Evolutionary conservation across 2,329 filamentous ascomycete genomes (phyloP).

Genomic region (Ophiosphaerella narmari): DNA sequence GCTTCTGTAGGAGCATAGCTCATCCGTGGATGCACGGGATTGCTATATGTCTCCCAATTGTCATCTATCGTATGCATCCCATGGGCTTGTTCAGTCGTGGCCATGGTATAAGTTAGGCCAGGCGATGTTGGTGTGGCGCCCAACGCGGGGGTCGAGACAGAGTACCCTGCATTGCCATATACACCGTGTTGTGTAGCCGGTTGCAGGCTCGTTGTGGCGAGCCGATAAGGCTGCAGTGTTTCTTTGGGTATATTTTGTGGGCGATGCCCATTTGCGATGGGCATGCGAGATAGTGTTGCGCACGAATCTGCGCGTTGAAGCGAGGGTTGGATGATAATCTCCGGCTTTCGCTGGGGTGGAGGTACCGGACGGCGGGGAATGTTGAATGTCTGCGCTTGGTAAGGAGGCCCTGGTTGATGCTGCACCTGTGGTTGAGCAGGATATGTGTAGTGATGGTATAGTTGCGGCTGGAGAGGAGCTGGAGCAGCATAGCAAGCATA

Average conservation of each 20-base stretch:
- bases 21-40: constrained; percentile 1
- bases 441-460: constrained; percentile 7
- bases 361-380: constrained; percentile 37
- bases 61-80: constrained; percentile 27
- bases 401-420: constrained; percentile 17
- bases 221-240: constrained; percentile 17
- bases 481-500: constrained; percentile 27
- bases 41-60: constrained; percentile 34
- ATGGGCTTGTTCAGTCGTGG: constrained; percentile 3
- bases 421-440: constrained; percentile 12
- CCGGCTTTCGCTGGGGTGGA: constrained; percentile 24
- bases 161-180: constrained; percentile 34
- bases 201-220: constrained; percentile 5
- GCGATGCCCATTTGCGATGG: constrained; percentile 38
- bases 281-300: constrained; percentile 41
- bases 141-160: constrained; percentile 34
- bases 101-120: constrained; percentile 18
- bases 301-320: constrained; percentile 40
- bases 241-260: constrained; percentile 19
- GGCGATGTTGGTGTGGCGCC: constrained; percentile 27
- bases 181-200: constrained; percentile 20
- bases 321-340: constrained; percentile 34
- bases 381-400: constrained; percentile 30
- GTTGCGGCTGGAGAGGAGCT: constrained; percentile 15
- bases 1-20: constrained; percentile 23